phyloP scores from a whole-genome alignment of 805 yeast species.

The Metschnikowia kofuensis region DNA sequence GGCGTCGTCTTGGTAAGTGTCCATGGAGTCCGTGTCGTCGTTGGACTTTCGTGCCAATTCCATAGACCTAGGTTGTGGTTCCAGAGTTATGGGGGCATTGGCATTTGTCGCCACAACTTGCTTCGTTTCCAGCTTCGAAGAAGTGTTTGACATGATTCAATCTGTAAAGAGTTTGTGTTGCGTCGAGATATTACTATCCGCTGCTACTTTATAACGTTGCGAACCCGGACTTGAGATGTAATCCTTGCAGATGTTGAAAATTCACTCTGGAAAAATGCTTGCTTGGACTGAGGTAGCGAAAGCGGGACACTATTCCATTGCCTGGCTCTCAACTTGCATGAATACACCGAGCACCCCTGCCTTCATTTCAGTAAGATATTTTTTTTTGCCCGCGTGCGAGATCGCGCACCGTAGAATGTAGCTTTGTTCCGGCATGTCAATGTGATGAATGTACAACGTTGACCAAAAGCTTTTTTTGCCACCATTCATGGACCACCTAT shows the following conservation, averaged over 20 bases:
- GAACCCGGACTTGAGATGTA: too few species aligned
- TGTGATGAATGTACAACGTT: background rate
- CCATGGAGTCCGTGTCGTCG: conserved; percentile 8
- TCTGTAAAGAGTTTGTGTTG: too few species aligned
- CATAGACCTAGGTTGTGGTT: conserved; percentile 17
- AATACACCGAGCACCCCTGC: too few species aligned
- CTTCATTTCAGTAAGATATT: too few species aligned
- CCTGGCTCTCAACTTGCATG: too few species aligned
- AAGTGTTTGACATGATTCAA: conserved; percentile 5
- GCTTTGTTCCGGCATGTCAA: background rate
- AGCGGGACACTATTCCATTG: too few species aligned
- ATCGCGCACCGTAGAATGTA: background rate
- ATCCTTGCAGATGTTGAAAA: too few species aligned
- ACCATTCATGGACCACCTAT: conserved; percentile 13
- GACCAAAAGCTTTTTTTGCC: background rate
- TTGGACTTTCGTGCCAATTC: conserved; percentile 7
- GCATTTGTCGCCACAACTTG: conserved; percentile 8
- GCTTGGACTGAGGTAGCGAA: too few species aligned
- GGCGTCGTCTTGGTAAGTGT: conserved; percentile 12
- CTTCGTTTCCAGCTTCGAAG: conserved; percentile 5
- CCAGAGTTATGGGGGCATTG: conserved; percentile 13
- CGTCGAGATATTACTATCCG: too few species aligned
- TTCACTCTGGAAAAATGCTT: too few species aligned
- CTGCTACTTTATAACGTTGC: too few species aligned
- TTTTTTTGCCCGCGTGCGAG: too few species aligned